A percentile compares a stretch with the other conserved stretches of the same genome.
Evolutionary conservation across 106 monocot genomes (phyloP).

Genomic region (Platanthera zijinensis): DNA sequence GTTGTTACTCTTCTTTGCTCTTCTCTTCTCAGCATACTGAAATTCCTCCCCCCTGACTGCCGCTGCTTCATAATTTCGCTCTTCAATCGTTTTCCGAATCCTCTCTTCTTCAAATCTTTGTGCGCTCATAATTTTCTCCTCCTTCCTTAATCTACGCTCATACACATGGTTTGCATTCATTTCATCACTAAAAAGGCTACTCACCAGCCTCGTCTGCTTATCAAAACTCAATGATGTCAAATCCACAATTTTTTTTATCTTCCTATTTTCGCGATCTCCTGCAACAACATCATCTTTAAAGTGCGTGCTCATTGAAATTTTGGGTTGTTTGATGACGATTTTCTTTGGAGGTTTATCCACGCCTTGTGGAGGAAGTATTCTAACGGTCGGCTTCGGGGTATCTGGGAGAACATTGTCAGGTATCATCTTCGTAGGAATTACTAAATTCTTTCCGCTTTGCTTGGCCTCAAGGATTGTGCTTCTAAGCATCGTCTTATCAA

Average conservation of each 20-base stretch:
- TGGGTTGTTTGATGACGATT: conserved; percentile 82
- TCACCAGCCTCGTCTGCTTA: conserved; percentile 24
- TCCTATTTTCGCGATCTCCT: conserved; percentile 39
- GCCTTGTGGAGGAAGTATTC: conserved; percentile 58
- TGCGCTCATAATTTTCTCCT: conserved; percentile 41
- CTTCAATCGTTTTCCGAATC: conserved; percentile 25
- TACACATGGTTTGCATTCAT: conserved; percentile 16
- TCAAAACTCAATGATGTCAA: conserved; percentile 29
- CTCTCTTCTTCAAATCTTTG: conserved; percentile 34
- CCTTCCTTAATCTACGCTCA: conserved; percentile 31
- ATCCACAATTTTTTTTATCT: conserved; percentile 80
- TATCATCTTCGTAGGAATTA: conserved; percentile 59
- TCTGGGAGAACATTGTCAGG: conserved; percentile 39
- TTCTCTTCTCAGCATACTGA: conserved; percentile 20
- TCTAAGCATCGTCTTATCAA: conserved; percentile 22
- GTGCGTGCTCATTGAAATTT: conserved; percentile 14
- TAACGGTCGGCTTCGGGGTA: conserved; percentile 53
- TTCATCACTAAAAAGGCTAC: conserved; percentile 23
- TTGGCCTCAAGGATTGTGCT: conserved; percentile 30
- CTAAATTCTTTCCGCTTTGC: conserved; percentile 55
- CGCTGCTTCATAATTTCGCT: conserved; percentile 44
- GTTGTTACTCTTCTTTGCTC: conserved; percentile 67
- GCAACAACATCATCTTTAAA: conserved; percentile 23
- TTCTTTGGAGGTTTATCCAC: conserved; percentile 63
- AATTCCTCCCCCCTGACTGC: conserved; percentile 28